Conservation (phyloP, 2,329 filamentous ascomycete species). For the Phaeomoniella chlamydospora region DNA sequence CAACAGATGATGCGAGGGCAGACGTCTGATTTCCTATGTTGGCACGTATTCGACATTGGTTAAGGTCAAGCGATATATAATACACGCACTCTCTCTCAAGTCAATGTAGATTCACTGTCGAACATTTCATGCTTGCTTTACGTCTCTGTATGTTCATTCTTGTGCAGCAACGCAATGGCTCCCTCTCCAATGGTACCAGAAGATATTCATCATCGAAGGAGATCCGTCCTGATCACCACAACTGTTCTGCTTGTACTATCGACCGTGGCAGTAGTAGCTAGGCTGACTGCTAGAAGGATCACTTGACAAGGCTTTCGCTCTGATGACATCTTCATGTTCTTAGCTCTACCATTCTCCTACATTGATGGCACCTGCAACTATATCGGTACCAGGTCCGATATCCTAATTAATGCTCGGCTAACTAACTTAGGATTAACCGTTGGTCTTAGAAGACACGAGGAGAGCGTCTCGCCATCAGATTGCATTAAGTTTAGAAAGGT, state of each 20-base stretch:
- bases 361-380: conserved; percentile 1
- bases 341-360: not conserved
- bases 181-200: not conserved
- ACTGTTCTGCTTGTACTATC: not conserved
- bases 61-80: too few relatives aligned
- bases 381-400: not conserved
- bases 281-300: not conserved
- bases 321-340: conserved; percentile 1
- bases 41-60: too few relatives aligned
- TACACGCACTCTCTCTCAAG: too few relatives aligned
- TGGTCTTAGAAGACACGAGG: conserved; percentile 1
- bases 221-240: not conserved
- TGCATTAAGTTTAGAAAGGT: not conserved
- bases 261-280: not conserved
- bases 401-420: too few relatives aligned
- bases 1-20: too few relatives aligned
- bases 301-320: not conserved
- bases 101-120: too few relatives aligned
- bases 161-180: too few relatives aligned
- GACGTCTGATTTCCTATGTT: too few relatives aligned
- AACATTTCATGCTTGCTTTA: too few relatives aligned
- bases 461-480: not conserved
- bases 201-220: not conserved
- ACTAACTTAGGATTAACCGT: too few relatives aligned
- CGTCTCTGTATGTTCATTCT: too few relatives aligned